Evolutionary conservation across 2,329 filamentous ascomycete species (phyloP).

Genomic region (Neocatenulostroma microsporum): DNA sequence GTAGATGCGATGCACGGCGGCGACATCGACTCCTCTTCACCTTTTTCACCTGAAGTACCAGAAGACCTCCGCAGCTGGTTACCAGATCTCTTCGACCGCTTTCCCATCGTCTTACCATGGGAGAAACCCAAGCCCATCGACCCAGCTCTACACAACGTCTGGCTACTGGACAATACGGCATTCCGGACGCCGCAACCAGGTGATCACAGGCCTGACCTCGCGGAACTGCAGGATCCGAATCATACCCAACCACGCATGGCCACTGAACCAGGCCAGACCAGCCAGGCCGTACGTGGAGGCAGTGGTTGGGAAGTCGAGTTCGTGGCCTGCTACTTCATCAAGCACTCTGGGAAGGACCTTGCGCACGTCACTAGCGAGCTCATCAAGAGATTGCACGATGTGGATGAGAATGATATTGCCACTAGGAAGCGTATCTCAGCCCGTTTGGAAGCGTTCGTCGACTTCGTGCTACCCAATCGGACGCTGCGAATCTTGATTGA

Average conservation of each 20-base stretch:
- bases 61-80: slow-evolving; percentile 25
- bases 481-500: slow-evolving; percentile 58
- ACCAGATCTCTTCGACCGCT: slow-evolving; percentile 30
- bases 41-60: slow-evolving; percentile 26
- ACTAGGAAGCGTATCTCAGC: slow-evolving; percentile 57
- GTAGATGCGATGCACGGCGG: slow-evolving; percentile 21
- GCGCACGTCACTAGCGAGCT: slow-evolving; percentile 63
- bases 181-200: slow-evolving; percentile 46
- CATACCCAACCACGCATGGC: slow-evolving; percentile 15
- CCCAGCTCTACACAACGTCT: slow-evolving; percentile 62
- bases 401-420: slow-evolving; percentile 44
- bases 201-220: slow-evolving; percentile 17
- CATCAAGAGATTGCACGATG: slow-evolving; percentile 58
- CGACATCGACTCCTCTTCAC: slow-evolving; percentile 23
- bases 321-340: slow-evolving; percentile 71
- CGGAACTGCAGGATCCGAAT: slow-evolving; percentile 13
- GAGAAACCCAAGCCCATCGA: slow-evolving; percentile 39
- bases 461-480: slow-evolving; percentile 63
- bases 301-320: slow-evolving; percentile 72
- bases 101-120: slow-evolving; percentile 48
- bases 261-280: slow-evolving; percentile 25
- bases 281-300: slow-evolving; percentile 20
- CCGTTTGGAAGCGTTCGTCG: slow-evolving; percentile 69
- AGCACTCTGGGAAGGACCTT: slow-evolving; percentile 58
- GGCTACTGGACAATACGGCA: slow-evolving; percentile 86